A percentile compares a stretch with the other conserved stretches of the same genome.
phyloP scores from a whole-genome alignment of 78 protist genomes.

The Mastigamoeba balamuthi region DNA sequence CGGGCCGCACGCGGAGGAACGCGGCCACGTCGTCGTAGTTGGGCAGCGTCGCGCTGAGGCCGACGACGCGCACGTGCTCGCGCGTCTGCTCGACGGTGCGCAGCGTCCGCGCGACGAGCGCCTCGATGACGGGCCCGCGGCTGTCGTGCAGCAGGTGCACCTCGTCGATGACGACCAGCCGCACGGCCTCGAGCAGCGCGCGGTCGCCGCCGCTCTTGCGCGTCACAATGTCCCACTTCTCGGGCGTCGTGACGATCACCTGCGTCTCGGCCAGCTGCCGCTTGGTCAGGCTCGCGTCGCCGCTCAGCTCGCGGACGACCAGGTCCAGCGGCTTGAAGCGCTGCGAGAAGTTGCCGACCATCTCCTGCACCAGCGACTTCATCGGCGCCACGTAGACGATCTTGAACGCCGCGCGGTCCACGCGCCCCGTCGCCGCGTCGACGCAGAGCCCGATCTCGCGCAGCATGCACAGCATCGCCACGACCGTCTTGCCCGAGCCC shows the following conservation, averaged over 20 bases:
- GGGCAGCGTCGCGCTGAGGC: slow-evolving; percentile 98
- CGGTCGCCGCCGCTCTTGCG: slow-evolving; percentile 90
- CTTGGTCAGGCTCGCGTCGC: slow-evolving; percentile 84
- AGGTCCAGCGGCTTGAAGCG: slow-evolving; percentile 71
- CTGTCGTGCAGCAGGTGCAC: slow-evolving; percentile 97
- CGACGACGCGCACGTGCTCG: slow-evolving; percentile 88
- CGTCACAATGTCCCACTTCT: slow-evolving; percentile 99
- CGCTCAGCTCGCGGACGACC: slow-evolving; percentile 88
- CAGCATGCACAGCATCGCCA: slow-evolving; percentile 94
- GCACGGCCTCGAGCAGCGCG: slow-evolving; percentile 71
- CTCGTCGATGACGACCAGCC: slow-evolving; percentile 85
- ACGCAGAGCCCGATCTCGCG: slow-evolving; percentile 64
- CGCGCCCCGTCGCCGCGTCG: slow-evolving; percentile 8
- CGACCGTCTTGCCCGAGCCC: slow-evolving; percentile 99
- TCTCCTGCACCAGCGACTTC: slow-evolving; percentile 97
- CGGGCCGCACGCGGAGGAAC: slow-evolving; percentile 82
- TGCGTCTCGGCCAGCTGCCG: slow-evolving; percentile 86
- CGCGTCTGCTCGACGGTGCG: slow-evolving; percentile 59
- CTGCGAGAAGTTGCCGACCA: slow-evolving; percentile 70
- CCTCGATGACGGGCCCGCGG: slow-evolving; percentile 98
- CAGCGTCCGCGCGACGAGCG: slow-evolving; percentile 82
- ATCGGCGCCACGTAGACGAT: slow-evolving; percentile 98
- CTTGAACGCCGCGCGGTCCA: slow-evolving; percentile 60
- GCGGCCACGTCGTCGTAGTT: slow-evolving; percentile 96
- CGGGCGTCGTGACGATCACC: slow-evolving; percentile 96